Percentiles rank a stretch among this genome's conserved stretches.
Conservation (phyloP, 305 asterid genomes). For the Fraxinus baroniana region DNA sequence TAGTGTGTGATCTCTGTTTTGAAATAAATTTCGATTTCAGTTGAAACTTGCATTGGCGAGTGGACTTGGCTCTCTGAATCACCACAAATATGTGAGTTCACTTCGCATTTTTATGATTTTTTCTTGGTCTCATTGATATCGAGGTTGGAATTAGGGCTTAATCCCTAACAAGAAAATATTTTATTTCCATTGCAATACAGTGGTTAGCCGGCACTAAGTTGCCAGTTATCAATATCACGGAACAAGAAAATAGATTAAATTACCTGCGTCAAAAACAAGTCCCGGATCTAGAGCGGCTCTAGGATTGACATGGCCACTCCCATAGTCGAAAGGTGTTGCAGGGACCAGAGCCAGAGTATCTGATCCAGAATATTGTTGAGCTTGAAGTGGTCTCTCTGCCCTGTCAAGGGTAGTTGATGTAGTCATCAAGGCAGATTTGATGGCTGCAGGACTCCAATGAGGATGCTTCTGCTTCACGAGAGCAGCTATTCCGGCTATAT, state of each 20-base stretch:
- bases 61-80: not conserved
- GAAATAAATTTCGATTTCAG: not conserved
- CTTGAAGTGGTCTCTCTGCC: slow-evolving; percentile 91
- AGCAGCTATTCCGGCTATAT: slow-evolving; percentile 99
- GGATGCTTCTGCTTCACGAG: slow-evolving; percentile 95
- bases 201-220: not conserved
- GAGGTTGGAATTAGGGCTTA: not conserved
- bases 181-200: not conserved
- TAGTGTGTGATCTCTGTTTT: not conserved
- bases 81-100: not conserved
- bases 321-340: slow-evolving; percentile 98
- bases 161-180: not conserved
- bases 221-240: not conserved
- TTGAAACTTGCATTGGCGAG: not conserved
- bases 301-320: slow-evolving; percentile 98
- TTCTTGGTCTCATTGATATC: not conserved
- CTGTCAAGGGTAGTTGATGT: slow-evolving; percentile 84
- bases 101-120: not conserved
- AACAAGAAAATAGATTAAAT: not conserved
- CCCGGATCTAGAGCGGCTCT: slow-evolving; percentile 98
- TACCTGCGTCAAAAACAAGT: slow-evolving; percentile 89
- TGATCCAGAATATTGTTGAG: slow-evolving; percentile 82
- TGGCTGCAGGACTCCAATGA: slow-evolving; percentile 99
- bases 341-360: slow-evolving; percentile 68
- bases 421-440: slow-evolving; percentile 96